These are phyloP conservation scores for Ophiostoma populinum DNA, from an alignment of 2,329 filamentous ascomycete species.

Conservation along the genomic window DNA sequence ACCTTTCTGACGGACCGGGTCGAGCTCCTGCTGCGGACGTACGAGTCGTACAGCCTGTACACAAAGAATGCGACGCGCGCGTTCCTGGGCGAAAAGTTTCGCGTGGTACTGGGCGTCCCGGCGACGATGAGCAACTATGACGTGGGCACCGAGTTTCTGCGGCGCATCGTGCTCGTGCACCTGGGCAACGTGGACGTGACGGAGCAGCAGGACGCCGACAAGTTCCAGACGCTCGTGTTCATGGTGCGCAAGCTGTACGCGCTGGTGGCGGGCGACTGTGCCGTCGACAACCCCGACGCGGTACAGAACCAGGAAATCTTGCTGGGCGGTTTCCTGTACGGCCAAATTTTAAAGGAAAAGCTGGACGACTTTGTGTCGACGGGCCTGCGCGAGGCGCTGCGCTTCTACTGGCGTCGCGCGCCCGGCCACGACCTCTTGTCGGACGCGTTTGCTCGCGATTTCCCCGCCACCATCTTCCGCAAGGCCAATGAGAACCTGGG, in stretches of 20 bases:
- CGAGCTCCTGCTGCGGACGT: constrained; percentile 78
- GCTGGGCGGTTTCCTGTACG: constrained; percentile 82
- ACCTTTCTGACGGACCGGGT: constrained; percentile 92
- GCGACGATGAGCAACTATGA: constrained; percentile 76
- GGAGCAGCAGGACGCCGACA: constrained; percentile 70
- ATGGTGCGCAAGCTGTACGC: constrained; percentile 95
- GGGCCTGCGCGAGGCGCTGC: constrained; percentile 31
- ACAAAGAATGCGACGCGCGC: constrained; percentile 65
- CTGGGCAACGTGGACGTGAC: constrained; percentile 74
- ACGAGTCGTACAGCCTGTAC: constrained; percentile 79
- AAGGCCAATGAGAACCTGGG: constrained; percentile 81
- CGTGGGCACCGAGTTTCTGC: constrained; percentile 77
- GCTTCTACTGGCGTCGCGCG: constrained; percentile 38
- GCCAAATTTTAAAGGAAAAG: constrained; percentile 87
- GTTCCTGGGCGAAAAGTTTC: constrained; percentile 82
- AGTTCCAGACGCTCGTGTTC: constrained; percentile 84
- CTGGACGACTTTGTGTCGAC: constrained; percentile 70
- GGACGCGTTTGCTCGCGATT: constrained; percentile 61
- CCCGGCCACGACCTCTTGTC: constrained; percentile 59
- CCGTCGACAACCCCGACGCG: constrained; percentile 89
- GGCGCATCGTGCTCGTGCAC: constrained; percentile 81
- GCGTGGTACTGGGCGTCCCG: constrained; percentile 68
- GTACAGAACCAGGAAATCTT: constrained; percentile 93
- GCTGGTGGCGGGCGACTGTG: constrained; percentile 79
- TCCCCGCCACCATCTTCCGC: constrained; percentile 58